Conservation (phyloP, 1,139 yeast genomes). For the Candida albicans region DNA sequence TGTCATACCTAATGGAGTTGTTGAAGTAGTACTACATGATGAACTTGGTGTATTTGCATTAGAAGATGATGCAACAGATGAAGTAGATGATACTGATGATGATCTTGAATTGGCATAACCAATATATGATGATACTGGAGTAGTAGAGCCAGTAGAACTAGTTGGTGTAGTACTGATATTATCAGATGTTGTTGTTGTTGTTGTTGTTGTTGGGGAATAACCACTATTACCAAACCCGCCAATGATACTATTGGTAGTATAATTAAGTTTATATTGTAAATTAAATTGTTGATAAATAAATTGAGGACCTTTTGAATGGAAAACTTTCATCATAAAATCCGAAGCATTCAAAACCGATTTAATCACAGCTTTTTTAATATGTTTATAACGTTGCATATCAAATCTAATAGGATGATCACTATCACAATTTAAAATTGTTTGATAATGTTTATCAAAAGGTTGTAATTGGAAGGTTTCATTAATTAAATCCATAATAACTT, state of each 20-base stretch:
- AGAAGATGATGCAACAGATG: constrained; percentile 2
- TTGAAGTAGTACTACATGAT: constrained; percentile 3
- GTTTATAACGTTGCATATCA: constrained; percentile 26
- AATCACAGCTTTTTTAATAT: constrained; percentile 33
- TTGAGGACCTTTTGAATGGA: constrained; percentile 39
- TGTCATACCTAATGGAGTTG: constrained; percentile 6
- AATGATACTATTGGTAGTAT: background rate
- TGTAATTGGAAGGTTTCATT: constrained; percentile 26
- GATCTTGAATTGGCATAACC: constrained; percentile 5
- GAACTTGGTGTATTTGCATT: constrained; percentile 1
- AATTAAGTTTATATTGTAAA: constrained; percentile 16
- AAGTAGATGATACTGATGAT: constrained; percentile 5
- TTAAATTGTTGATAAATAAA: constrained; percentile 26
- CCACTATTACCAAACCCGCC: background rate
- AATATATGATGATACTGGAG: background rate
- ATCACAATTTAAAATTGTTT: constrained; percentile 9
- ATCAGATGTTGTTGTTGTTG: background rate
- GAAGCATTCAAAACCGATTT: constrained; percentile 34
- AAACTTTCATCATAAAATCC: constrained; percentile 32
- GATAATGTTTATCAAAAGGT: constrained; percentile 9
- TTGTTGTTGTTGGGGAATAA: background rate
- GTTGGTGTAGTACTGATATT: constrained; percentile 1
- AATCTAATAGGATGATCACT: constrained; percentile 13
- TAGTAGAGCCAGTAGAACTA: background rate
- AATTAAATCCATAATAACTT: constrained; percentile 37